phyloP scores from a whole-genome alignment of 306 rosid species.

The Begonia peltatifolia region DNA sequence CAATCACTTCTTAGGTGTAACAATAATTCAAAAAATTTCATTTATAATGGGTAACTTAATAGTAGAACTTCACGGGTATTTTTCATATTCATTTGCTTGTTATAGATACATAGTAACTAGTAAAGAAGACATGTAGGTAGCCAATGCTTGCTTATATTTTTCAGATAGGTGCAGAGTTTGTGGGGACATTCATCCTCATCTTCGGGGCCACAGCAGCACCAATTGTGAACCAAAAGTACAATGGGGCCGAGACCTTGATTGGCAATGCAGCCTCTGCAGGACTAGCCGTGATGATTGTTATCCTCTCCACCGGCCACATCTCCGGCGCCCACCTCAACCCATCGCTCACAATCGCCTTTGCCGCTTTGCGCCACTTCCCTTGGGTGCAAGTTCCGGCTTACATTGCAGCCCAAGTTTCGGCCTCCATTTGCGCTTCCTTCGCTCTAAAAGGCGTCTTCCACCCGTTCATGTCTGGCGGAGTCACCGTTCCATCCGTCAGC shows the following conservation, averaged over 20 bases:
- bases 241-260: slow-evolving; percentile 12
- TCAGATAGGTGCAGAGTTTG: slow-evolving; percentile 28
- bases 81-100: too few relatives aligned
- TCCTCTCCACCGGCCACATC: slow-evolving; percentile 27
- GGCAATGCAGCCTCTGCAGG: slow-evolving; percentile 28
- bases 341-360: slow-evolving; percentile 37
- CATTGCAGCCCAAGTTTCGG: slow-evolving; percentile 25
- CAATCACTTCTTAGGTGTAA: too few relatives aligned
- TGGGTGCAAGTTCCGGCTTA: slow-evolving; percentile 30
- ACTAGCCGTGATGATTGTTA: slow-evolving; percentile 28
- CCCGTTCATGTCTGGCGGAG: slow-evolving; percentile 26
- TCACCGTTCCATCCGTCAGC: slow-evolving; percentile 33
- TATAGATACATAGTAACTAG: too few relatives aligned
- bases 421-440: slow-evolving; percentile 20
- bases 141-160: too few relatives aligned
- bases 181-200: slow-evolving; percentile 44
- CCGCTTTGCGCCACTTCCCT: slow-evolving; percentile 17
- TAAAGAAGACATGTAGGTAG: too few relatives aligned
- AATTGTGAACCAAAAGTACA: slow-evolving; percentile 23
- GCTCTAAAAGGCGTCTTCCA: slow-evolving; percentile 19
- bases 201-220: slow-evolving; percentile 32
- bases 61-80: too few relatives aligned
- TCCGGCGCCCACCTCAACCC: slow-evolving; percentile 58
- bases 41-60: too few relatives aligned
- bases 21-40: too few relatives aligned